A percentile compares a stretch with the other conserved stretches of the same genome.
phyloP scores from a whole-genome alignment of 495 filamentous ascomycete species.

The Tirmania nivea region DNA sequence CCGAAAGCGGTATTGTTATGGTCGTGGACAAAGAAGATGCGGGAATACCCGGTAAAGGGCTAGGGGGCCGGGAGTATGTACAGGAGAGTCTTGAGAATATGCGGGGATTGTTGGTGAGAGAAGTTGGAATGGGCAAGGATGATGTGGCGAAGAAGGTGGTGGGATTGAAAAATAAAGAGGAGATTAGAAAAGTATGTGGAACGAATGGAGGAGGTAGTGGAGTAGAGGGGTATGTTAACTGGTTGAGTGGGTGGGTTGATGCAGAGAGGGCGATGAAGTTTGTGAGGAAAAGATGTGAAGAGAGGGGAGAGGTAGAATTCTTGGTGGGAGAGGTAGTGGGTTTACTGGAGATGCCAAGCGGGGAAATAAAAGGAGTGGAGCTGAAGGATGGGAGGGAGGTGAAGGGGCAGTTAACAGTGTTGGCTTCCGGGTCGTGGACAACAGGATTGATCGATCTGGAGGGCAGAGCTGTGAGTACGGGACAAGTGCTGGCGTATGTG shows the following conservation, averaged over 20 bases:
- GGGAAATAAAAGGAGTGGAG: constrained; percentile 26
- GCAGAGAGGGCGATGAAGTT: constrained; percentile 50
- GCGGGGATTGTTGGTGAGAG: background rate
- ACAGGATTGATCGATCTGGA: constrained; percentile 50
- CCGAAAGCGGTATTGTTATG: constrained; percentile 51
- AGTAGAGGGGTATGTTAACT: constrained; percentile 61
- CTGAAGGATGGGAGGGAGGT: constrained; percentile 32
- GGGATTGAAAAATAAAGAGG: constrained; percentile 27
- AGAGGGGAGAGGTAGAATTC: constrained; percentile 40
- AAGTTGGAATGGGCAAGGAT: background rate
- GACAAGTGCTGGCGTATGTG: constrained; percentile 62
- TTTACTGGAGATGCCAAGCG: constrained; percentile 26
- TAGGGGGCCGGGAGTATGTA: background rate
- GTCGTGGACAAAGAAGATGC: constrained; percentile 29
- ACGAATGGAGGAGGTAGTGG: constrained; percentile 30
- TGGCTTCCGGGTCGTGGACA: constrained; percentile 79
- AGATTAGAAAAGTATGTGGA: constrained; percentile 25
- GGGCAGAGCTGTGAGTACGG: constrained; percentile 54
- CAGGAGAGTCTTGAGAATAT: background rate
- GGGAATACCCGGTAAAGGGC: background rate
- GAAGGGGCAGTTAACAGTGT: constrained; percentile 47
- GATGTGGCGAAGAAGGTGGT: constrained; percentile 13
- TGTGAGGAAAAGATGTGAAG: constrained; percentile 31
- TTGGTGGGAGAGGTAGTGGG: constrained; percentile 36
- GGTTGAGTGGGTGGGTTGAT: constrained; percentile 62